A percentile compares a stretch with the other conserved stretches of the same genome.
These are phyloP conservation scores for Teunomyces lycoperdinae DNA, from an alignment of 805 yeast genomes.

Conservation along the genomic window DNA sequence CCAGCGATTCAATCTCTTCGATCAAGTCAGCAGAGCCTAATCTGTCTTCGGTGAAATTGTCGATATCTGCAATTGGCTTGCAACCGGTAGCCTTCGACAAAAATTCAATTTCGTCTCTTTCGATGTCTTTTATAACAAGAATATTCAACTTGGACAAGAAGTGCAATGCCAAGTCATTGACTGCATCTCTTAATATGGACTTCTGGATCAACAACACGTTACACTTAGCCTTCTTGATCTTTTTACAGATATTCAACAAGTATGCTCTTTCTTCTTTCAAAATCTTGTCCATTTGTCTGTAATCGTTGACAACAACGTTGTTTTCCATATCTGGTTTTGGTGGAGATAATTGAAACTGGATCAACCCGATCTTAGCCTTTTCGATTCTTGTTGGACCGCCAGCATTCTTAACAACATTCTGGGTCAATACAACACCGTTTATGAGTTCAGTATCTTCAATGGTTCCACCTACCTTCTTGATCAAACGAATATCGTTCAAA, in stretches of 20 bases:
- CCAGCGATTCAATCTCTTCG: constrained; percentile 87
- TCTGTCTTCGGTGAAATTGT: constrained; percentile 87
- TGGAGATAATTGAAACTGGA: constrained; percentile 93
- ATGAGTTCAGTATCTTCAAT: constrained; percentile 93
- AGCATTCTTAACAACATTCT: constrained; percentile 81
- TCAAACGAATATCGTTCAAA: constrained; percentile 79
- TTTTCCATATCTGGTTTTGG: constrained; percentile 98
- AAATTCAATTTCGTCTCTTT: constrained; percentile 94
- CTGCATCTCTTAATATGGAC: constrained; percentile 92
- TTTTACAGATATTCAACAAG: constrained; percentile 89
- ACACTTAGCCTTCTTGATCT: constrained; percentile 95
- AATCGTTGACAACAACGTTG: constrained; percentile 94
- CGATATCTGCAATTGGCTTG: constrained; percentile 94
- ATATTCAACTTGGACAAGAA: constrained; percentile 90
- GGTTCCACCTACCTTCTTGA: constrained; percentile 96
- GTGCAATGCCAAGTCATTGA: constrained; percentile 90
- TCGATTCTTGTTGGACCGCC: constrained; percentile 96
- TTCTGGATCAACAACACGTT: constrained; percentile 87
- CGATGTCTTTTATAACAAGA: constrained; percentile 91
- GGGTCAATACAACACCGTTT: constrained; percentile 92
- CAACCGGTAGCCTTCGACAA: constrained; percentile 83
- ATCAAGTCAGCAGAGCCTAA: constrained; percentile 88
- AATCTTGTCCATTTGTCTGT: constrained; percentile 98
- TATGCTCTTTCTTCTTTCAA: constrained; percentile 97
- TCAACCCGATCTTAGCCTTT: constrained; percentile 85